A percentile compares a stretch with the other conserved stretches of the same genome.
phyloP scores from a whole-genome alignment of 805 yeast species.

The Ogataea paradorogensis region DNA sequence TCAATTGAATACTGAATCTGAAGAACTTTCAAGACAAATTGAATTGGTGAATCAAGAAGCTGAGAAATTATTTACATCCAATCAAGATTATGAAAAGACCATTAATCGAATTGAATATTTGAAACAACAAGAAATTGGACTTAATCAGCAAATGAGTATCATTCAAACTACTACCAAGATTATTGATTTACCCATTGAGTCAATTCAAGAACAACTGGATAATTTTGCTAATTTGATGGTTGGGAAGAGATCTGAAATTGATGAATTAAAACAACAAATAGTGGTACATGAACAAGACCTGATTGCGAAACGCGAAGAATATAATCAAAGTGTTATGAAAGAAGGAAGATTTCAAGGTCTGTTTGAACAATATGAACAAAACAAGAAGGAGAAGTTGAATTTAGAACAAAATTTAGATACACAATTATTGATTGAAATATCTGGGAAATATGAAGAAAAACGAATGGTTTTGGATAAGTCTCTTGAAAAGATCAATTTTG shows the following conservation, averaged over 20 bases:
- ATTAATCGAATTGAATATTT: constrained; percentile 61
- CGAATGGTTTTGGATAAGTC: constrained; percentile 7
- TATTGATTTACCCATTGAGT: constrained; percentile 43
- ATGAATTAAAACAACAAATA: constrained; percentile 18
- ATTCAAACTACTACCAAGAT: constrained; percentile 45
- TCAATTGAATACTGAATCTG: constrained; percentile 46
- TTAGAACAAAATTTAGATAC: constrained; percentile 15
- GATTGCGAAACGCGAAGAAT: constrained; percentile 28
- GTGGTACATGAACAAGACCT: constrained; percentile 13
- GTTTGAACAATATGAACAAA: constrained; percentile 23
- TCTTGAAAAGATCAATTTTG: constrained; percentile 16
- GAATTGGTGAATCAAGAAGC: constrained; percentile 54
- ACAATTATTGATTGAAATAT: constrained; percentile 3
- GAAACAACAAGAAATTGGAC: constrained; percentile 42
- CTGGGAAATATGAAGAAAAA: constrained; percentile 1
- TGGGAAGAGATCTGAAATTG: constrained; percentile 25
- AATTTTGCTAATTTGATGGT: constrained; percentile 38
- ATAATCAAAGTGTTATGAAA: constrained; percentile 39
- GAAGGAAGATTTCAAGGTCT: constrained; percentile 54
- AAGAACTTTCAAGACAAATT: constrained; percentile 47
- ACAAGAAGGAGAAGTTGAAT: constrained; percentile 15
- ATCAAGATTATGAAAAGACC: constrained; percentile 77
- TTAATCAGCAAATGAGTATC: constrained; percentile 50
- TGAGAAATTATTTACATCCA: constrained; percentile 63
- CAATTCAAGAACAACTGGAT: constrained; percentile 37